These are phyloP conservation scores for Vigna reflexopilosa DNA, from an alignment of 306 rosid species.

Conservation along the genomic window DNA sequence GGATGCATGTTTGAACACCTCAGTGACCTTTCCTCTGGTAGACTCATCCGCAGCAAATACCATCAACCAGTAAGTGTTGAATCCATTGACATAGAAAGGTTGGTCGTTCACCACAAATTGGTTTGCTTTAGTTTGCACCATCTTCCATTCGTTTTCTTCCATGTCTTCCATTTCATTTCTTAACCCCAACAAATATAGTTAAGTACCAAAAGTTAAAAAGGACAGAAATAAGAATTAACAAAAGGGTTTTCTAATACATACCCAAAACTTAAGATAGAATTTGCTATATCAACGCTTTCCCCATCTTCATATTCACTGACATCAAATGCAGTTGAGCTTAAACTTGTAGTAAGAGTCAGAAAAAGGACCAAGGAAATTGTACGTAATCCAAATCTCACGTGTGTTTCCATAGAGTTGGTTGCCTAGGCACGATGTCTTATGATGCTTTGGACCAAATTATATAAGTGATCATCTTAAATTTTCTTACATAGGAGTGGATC, in stretches of 20 bases:
- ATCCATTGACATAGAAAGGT: constrained; percentile 93
- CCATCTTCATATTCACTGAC: constrained; percentile 53
- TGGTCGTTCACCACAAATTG: constrained; percentile 79
- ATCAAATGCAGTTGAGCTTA: constrained; percentile 44
- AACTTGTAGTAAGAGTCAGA: constrained; percentile 40
- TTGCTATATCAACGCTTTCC: constrained; percentile 44
- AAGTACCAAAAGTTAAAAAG: background rate
- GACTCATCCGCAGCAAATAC: constrained; percentile 89
- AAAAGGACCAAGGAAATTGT: constrained; percentile 48
- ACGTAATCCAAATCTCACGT: constrained; percentile 26
- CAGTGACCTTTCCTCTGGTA: constrained; percentile 84
- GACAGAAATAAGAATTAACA: background rate
- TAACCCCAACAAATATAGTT: background rate
- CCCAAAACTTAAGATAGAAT: constrained; percentile 54
- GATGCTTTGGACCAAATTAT: constrained; percentile 47
- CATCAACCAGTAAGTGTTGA: constrained; percentile 98
- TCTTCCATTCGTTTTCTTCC: constrained; percentile 63
- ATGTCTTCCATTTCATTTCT: constrained; percentile 59
- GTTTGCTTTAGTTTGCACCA: constrained; percentile 88
- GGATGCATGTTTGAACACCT: constrained; percentile 76
- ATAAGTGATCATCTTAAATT: constrained; percentile 37
- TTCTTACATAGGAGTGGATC: constrained; percentile 23
- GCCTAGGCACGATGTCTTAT: constrained; percentile 28
- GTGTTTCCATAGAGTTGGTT: constrained; percentile 59
- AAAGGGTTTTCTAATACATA: constrained; percentile 27